These are phyloP conservation scores for Henckelia pumila DNA, from an alignment of 257 asterid species.

Conservation along the genomic window DNA sequence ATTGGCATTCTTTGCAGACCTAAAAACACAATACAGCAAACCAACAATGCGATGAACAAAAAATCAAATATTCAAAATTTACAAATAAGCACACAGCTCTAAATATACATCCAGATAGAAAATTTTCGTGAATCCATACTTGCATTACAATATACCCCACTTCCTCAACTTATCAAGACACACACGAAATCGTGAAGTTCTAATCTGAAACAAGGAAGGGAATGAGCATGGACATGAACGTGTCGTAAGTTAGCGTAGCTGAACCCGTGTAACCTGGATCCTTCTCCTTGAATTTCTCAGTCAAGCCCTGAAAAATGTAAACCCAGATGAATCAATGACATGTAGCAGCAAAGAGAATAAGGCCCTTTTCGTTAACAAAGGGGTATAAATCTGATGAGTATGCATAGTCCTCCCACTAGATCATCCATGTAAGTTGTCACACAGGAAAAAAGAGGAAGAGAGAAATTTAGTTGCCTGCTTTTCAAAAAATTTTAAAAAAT, in stretches of 20 bases:
- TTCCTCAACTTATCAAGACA: not conserved
- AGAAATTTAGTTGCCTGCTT: too few relatives aligned
- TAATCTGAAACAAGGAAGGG: conserved; percentile 63
- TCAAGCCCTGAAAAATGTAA: conserved; percentile 63
- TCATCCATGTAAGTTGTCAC: not conserved
- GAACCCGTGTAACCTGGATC: conserved; percentile 69
- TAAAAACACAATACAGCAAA: too few relatives aligned
- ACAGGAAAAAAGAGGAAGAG: too few relatives aligned
- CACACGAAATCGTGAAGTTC: not conserved
- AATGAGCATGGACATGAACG: conserved; percentile 72
- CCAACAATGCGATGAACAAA: not conserved
- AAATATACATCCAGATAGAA: too few relatives aligned
- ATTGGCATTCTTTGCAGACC: too few relatives aligned
- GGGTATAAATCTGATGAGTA: not conserved
- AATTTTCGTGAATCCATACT: not conserved
- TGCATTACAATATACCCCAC: not conserved
- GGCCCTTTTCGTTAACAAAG: not conserved
- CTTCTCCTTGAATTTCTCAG: conserved; percentile 90
- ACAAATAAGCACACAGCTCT: not conserved
- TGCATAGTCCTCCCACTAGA: not conserved
- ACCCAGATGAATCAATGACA: not conserved
- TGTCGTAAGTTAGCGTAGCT: conserved; percentile 65
- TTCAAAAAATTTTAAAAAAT: too few relatives aligned
- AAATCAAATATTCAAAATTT: too few relatives aligned
- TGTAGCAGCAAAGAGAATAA: not conserved